Conservation (phyloP, 2,329 filamentous ascomycete species). For the Cercospora nicotianae region DNA sequence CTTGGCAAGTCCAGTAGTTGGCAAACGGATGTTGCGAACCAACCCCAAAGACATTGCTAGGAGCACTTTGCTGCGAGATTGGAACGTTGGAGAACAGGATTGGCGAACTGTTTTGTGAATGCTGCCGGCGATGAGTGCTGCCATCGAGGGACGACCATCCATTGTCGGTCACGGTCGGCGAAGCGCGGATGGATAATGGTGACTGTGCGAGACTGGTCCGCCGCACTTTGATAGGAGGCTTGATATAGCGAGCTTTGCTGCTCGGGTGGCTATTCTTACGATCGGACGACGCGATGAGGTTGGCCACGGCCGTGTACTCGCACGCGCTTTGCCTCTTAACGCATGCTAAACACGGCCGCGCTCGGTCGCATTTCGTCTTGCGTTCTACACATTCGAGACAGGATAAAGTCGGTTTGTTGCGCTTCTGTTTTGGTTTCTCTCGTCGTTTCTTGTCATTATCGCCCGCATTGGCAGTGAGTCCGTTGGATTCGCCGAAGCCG, state of each 20-base stretch:
- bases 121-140: constrained; percentile 24
- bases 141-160: constrained; percentile 33
- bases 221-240: constrained; percentile 39
- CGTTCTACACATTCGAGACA: constrained; percentile 78
- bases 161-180: constrained; percentile 33
- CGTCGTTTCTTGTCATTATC: neutral
- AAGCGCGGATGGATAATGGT: constrained; percentile 23
- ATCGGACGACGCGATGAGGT: constrained; percentile 63
- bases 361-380: constrained; percentile 82
- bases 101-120: constrained; percentile 36
- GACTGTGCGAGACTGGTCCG: constrained; percentile 33
- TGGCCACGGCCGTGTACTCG: constrained; percentile 73
- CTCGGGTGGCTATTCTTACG: constrained; percentile 28
- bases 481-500: constrained; percentile 52
- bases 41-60: constrained; percentile 78
- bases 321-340: constrained; percentile 76
- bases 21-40: constrained; percentile 76
- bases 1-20: constrained; percentile 81
- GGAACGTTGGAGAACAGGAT: constrained; percentile 70
- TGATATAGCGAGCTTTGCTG: constrained; percentile 36
- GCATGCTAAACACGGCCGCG: constrained; percentile 61
- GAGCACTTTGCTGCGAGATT: constrained; percentile 63
- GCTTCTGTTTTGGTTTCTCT: constrained; percentile 64
- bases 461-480: neutral
- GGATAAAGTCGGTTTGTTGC: constrained; percentile 79